phyloP scores from a whole-genome alignment of 192 early-diverging fungal genomes.

The Coemansia sp. region DNA sequence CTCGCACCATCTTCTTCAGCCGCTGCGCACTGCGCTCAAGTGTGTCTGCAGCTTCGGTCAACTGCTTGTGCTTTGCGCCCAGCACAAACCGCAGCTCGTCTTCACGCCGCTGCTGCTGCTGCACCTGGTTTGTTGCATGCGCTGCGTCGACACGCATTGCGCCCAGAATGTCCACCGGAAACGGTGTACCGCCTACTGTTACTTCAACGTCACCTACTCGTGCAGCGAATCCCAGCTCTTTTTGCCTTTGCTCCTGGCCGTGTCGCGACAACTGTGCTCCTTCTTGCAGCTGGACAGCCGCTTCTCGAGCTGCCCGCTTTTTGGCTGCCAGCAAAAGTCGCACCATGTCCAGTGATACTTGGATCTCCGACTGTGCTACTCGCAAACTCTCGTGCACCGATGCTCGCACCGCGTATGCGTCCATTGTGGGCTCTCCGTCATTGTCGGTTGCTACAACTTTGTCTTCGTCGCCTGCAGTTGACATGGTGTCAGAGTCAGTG shows the following conservation, averaged over 20 bases:
- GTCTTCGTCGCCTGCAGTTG: not conserved
- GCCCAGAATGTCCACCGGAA: slow-evolving; percentile 35
- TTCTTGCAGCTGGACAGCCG: not conserved
- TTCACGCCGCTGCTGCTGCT: slow-evolving; percentile 11
- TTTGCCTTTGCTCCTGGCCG: slow-evolving; percentile 1
- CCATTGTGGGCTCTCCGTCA: slow-evolving; percentile 8
- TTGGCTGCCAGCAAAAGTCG: slow-evolving; percentile 44
- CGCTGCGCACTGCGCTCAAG: slow-evolving; percentile 20
- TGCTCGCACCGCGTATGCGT: slow-evolving; percentile 38
- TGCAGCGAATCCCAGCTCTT: slow-evolving; percentile 16
- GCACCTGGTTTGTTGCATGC: not conserved
- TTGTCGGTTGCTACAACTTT: not conserved
- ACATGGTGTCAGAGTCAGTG: slow-evolving; percentile 12
- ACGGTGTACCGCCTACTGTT: slow-evolving; percentile 33
- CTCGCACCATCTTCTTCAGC: slow-evolving; percentile 12
- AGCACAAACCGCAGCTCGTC: slow-evolving; percentile 41
- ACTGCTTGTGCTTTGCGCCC: slow-evolving; percentile 47
- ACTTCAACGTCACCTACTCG: slow-evolving; percentile 32
- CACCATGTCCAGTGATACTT: slow-evolving; percentile 48
- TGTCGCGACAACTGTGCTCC: slow-evolving; percentile 11
- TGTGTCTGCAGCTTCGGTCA: slow-evolving; percentile 36
- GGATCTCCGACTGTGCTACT: slow-evolving; percentile 47
- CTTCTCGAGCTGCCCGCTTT: slow-evolving; percentile 20
- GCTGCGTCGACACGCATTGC: slow-evolving; percentile 20
- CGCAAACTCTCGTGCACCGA: slow-evolving; percentile 37